phyloP scores from a whole-genome alignment of 805 yeast species.

The Gaillardinia entomophila region DNA sequence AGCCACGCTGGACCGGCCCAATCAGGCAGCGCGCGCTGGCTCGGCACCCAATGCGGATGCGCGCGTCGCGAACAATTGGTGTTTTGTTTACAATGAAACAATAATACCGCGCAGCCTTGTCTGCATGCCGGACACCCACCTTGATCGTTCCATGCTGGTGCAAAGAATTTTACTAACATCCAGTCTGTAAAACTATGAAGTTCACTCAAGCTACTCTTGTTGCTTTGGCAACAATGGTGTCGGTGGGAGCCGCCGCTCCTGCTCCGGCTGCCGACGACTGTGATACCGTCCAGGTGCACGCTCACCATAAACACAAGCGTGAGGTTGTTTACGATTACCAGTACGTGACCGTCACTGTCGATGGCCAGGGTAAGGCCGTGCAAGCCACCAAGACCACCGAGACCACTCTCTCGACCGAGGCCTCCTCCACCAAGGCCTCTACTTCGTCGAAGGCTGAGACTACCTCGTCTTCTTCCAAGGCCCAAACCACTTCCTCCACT shows the following conservation, averaged over 20 bases:
- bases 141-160: too few species aligned
- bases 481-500: constrained; percentile 9
- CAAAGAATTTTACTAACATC: background rate
- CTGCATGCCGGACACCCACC: too few species aligned
- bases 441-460: constrained; percentile 4
- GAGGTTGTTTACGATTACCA: constrained; percentile 50
- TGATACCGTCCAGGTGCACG: constrained; percentile 25
- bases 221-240: background rate
- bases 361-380: constrained; percentile 40
- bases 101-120: too few species aligned
- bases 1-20: too few species aligned
- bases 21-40: too few species aligned
- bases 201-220: background rate
- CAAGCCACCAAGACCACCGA: constrained; percentile 10
- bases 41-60: too few species aligned
- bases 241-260: background rate
- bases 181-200: background rate
- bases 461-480: constrained; percentile 8
- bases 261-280: background rate
- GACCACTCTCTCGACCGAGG: background rate
- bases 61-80: too few species aligned
- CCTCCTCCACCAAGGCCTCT: background rate
- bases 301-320: constrained; percentile 58
- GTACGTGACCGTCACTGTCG: constrained; percentile 37
- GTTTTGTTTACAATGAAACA: too few species aligned